Evolutionary conservation across 176 grass and related monocot genomes (phyloP), one percentile per base, ranked within the genome.

Genomic region (Stipa capillata): DNA sequence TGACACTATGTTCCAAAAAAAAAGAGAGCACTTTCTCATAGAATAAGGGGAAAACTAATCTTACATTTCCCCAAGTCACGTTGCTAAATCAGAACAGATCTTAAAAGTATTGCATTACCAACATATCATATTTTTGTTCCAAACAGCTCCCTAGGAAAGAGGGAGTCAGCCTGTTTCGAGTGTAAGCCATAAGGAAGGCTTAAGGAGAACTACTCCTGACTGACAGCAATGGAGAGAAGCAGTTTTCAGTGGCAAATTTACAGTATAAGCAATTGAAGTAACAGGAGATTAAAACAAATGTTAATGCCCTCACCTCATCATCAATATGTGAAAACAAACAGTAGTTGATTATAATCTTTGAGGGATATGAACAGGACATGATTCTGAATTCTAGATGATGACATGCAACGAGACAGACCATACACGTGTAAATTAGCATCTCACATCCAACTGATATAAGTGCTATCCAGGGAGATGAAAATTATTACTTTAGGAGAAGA

Each of bases 401-500:
- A n/a, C 71, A 76, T n/a, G 64, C 52, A 76, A 53, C 54, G 54
- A 70, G 15, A 81, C 53, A 65, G 70, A 64, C 63, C 87, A 85
- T 89, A 89, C 77, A 81, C 77, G 67, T 81, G 76, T 81, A 81
- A 62, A 76, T 66, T 84, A 60, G 81, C 60, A 77, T 84, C 60
- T 85, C 15, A 20, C 70, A 81, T 89, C 50, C 71, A 68, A 49
- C 17, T n/a, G n/a, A n/a, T n/a, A n/a, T n/a, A n/a, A n/a, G n/a
- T n/a, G n/a, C n/a, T n/a, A n/a, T n/a, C n/a, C n/a, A n/a, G n/a
- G n/a, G n/a, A n/a, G n/a, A n/a, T n/a, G n/a, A n/a, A n/a, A n/a
- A n/a, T n/a, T n/a, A n/a, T n/a, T n/a, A n/a, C n/a, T n/a, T n/a
- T 20, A 76, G 17, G 59, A 74, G 63, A 74, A 77, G 16, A 85